Percentiles rank a stretch among this genome's conserved stretches.
These are phyloP conservation scores for Eimeria maxima DNA, from an alignment of 169 alveolate species.

Conservation along the genomic window DNA sequence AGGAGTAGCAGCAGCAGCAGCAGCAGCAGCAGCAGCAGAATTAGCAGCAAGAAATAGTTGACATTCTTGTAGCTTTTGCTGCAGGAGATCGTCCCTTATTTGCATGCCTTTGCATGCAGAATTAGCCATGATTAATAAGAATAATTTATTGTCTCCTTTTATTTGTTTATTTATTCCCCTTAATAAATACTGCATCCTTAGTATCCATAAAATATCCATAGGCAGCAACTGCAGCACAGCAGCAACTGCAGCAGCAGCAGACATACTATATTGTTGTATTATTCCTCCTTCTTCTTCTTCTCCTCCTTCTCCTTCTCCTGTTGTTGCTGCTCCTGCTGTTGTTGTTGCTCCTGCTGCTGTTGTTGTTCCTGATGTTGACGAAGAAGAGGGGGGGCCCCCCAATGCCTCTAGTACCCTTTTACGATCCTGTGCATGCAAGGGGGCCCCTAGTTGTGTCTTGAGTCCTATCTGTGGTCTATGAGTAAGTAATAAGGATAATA, in stretches of 20 bases:
- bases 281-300: no score
- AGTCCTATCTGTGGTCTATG: conserved; percentile 36
- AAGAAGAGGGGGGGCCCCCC: conserved; percentile 33
- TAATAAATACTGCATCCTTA: conserved; percentile 42
- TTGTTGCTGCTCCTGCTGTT: no score
- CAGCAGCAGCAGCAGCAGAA: not conserved
- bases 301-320: no score
- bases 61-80: not conserved
- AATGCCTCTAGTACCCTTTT: not conserved
- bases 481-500: conserved; percentile 14
- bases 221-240: conserved; percentile 56
- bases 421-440: conserved; percentile 11
- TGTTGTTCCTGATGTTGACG: no score
- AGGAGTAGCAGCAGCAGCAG: not conserved
- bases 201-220: conserved; percentile 62
- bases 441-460: conserved; percentile 36
- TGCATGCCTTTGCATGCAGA: conserved; percentile 47
- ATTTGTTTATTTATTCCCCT: conserved; percentile 21
- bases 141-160: no score
- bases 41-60: not conserved
- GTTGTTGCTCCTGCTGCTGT: no score
- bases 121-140: conserved; percentile 24
- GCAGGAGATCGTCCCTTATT: not conserved
- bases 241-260: no score
- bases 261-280: no score